Evolutionary conservation across 1,139 yeast genomes (phyloP).

Genomic region (Nakaseomyces sp.): DNA sequence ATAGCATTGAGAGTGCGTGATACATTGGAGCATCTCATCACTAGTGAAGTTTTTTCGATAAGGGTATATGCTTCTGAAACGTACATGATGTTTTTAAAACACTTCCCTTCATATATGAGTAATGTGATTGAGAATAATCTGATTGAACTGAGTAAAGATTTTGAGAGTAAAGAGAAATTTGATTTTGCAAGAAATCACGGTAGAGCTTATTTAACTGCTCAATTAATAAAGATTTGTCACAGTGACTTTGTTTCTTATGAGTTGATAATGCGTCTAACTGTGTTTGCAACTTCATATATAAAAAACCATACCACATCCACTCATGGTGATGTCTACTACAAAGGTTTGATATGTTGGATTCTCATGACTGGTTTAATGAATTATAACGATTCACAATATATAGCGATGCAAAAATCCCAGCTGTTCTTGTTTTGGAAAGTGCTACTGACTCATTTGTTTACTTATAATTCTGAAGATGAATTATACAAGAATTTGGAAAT

Average conservation of each 20-base stretch:
- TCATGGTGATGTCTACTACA: conserved; percentile 33
- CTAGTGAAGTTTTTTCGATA: conserved; percentile 31
- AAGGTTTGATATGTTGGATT: conserved; percentile 56
- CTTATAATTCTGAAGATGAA: conserved; percentile 33
- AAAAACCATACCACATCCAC: conserved; percentile 31
- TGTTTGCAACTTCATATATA: conserved; percentile 30
- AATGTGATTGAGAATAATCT: conserved; percentile 29
- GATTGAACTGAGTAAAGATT: conserved; percentile 30
- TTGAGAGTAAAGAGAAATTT: conserved; percentile 31
- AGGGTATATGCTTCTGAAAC: conserved; percentile 35
- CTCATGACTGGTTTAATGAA: conserved; percentile 70
- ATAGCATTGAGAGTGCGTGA: conserved; percentile 25
- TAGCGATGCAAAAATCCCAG: conserved; percentile 66
- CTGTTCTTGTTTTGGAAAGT: conserved; percentile 74
- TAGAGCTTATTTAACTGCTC: conserved; percentile 36
- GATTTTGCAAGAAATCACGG: conserved; percentile 36
- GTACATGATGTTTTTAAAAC: conserved; percentile 31
- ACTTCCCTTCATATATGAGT: conserved; percentile 28
- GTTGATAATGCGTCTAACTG: conserved; percentile 32
- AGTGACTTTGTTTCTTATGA: conserved; percentile 34
- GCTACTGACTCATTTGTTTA: conserved; percentile 45
- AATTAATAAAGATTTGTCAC: conserved; percentile 29
- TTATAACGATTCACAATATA: conserved; percentile 49
- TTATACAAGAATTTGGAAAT: conserved; percentile 38
- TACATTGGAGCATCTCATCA: conserved; percentile 30